phyloP scores from a whole-genome alignment of 805 yeast genomes.

The Nakazawaea sp. region DNA sequence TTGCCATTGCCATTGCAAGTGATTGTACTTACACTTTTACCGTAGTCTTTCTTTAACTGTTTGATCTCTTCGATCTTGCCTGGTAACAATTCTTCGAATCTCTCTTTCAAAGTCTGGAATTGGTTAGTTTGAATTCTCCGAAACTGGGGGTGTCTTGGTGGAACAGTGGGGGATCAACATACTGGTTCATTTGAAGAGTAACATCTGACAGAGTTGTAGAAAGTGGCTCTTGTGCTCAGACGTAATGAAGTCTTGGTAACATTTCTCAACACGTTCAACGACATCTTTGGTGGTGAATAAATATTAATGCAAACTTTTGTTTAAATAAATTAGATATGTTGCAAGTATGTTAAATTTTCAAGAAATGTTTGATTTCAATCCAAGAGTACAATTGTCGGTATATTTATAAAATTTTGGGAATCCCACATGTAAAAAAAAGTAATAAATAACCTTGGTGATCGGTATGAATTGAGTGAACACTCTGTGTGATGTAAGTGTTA shows the following conservation, averaged over 20 bases:
- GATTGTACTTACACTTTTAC: slow-evolving; percentile 66
- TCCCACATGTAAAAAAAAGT: too few relatives aligned
- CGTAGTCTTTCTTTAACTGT: slow-evolving; percentile 85
- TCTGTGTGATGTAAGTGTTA: too few relatives aligned
- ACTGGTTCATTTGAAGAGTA: slow-evolving; percentile 32
- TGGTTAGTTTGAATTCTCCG: not conserved
- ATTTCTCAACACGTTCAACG: not conserved
- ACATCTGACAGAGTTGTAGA: slow-evolving; percentile 20
- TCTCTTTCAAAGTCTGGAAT: slow-evolving; percentile 73
- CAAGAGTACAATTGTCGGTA: too few relatives aligned
- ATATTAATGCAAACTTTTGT: too few relatives aligned
- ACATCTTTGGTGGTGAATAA: too few relatives aligned
- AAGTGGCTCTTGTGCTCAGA: not conserved
- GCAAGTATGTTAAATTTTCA: too few relatives aligned
- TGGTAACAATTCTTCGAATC: slow-evolving; percentile 89
- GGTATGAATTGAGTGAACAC: too few relatives aligned
- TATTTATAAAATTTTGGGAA: too few relatives aligned
- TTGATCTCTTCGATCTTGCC: slow-evolving; percentile 88
- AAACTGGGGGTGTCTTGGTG: not conserved
- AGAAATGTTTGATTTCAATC: too few relatives aligned
- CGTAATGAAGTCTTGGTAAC: not conserved
- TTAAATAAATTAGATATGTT: too few relatives aligned
- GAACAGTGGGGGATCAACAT: slow-evolving; percentile 11
- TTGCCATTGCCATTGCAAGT: too few relatives aligned
- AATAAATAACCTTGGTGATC: too few relatives aligned